Conservation (phyloP, 2,329 filamentous ascomycete genomes). For the Trichoderma sp. region DNA sequence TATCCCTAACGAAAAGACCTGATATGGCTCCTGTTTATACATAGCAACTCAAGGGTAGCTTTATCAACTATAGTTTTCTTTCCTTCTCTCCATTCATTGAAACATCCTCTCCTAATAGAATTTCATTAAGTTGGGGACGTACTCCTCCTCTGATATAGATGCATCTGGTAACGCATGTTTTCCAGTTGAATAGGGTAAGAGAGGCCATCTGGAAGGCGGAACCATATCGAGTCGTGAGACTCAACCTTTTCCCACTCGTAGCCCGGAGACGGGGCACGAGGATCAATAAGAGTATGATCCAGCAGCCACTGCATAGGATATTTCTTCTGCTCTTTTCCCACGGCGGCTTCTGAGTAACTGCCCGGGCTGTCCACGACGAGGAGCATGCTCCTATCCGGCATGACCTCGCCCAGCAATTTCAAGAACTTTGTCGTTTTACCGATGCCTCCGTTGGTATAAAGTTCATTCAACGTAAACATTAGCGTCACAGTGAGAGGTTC, state of each 20-base stretch:
- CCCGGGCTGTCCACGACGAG: constrained; percentile 91
- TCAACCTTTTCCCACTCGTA: constrained; percentile 70
- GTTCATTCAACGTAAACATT: constrained; percentile 93
- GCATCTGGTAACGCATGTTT: constrained; percentile 93
- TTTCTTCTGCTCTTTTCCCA: constrained; percentile 60
- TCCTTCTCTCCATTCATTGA: not conserved
- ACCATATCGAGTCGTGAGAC: constrained; percentile 80
- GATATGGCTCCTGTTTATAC: not conserved
- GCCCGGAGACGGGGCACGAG: constrained; percentile 27
- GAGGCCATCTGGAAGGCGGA: constrained; percentile 65
- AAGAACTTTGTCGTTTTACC: constrained; percentile 75
- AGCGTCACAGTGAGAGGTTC: constrained; percentile 66
- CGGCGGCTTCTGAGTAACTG: constrained; percentile 78
- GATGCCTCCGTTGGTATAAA: constrained; percentile 74
- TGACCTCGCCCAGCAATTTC: constrained; percentile 58
- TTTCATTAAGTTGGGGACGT: not conserved
- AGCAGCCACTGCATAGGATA: constrained; percentile 96
- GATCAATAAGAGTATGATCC: constrained; percentile 69
- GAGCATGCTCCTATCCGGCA: constrained; percentile 62
- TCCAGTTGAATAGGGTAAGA: constrained; percentile 83
- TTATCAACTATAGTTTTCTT: not conserved
- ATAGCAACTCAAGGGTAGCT: not conserved
- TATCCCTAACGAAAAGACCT: not conserved
- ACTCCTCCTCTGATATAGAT: constrained; percentile 61
- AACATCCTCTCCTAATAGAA: not conserved